Percentiles rank a stretch among this genome's conserved stretches.
These are phyloP conservation scores for Penicillium egyptiacum DNA, from an alignment of 495 filamentous ascomycete species.

Conservation along the genomic window DNA sequence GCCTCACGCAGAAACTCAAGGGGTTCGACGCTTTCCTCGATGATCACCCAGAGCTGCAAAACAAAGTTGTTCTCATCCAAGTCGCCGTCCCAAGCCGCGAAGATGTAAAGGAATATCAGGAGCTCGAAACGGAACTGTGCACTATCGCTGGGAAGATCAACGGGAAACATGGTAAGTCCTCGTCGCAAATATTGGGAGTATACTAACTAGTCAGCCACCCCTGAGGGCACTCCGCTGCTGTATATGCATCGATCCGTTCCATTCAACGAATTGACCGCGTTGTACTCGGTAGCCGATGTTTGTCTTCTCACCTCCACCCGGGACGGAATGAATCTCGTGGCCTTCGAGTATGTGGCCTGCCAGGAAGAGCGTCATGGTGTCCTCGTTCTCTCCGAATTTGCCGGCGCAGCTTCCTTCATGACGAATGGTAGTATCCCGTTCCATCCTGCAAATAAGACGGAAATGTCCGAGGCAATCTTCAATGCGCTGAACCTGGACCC, in stretches of 20 bases:
- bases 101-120: slow-evolving; percentile 96
- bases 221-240: slow-evolving; percentile 91
- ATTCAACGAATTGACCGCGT: slow-evolving; percentile 86
- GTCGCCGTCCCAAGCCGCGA: slow-evolving; percentile 89
- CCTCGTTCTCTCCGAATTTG: slow-evolving; percentile 90
- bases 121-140: slow-evolving; percentile 84
- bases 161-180: slow-evolving; percentile 53
- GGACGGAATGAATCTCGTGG: slow-evolving; percentile 98
- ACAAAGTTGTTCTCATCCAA: slow-evolving; percentile 89
- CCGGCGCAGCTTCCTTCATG: slow-evolving; percentile 83
- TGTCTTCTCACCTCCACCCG: slow-evolving; percentile 87
- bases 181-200: not conserved
- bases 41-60: slow-evolving; percentile 87
- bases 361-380: slow-evolving; percentile 81
- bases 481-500: slow-evolving; percentile 81
- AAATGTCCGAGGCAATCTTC: slow-evolving; percentile 81
- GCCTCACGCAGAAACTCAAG: slow-evolving; percentile 91
- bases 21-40: slow-evolving; percentile 88
- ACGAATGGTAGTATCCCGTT: slow-evolving; percentile 77
- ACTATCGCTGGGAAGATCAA: slow-evolving; percentile 91
- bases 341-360: slow-evolving; percentile 92
- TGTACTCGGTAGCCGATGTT: slow-evolving; percentile 87
- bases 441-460: slow-evolving; percentile 89
- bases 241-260: slow-evolving; percentile 89
- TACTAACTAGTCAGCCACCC: slow-evolving; percentile 55